Conservation (phyloP, 1,284 basidiomycete species). For the Jaminaea rosea region DNA sequence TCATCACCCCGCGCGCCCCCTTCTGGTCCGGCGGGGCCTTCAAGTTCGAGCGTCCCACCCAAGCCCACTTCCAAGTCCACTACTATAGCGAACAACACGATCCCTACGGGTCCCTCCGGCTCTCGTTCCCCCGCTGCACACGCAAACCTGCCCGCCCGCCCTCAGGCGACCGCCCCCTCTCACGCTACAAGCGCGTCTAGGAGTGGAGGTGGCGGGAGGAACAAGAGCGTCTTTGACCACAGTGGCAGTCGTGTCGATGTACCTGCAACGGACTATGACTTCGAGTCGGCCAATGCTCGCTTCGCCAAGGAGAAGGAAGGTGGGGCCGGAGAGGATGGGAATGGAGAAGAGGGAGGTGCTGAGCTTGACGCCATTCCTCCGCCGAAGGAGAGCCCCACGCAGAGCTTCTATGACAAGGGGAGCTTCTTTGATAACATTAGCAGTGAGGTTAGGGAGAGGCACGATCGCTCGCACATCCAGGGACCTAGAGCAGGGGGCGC, state of each 20-base stretch:
- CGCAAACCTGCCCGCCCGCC: slow-evolving; percentile 22
- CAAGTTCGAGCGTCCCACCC: too few relatives aligned
- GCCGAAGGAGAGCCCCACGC: slow-evolving; percentile 9
- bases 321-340: neutral
- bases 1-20: slow-evolving; percentile 7
- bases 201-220: neutral
- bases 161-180: slow-evolving; percentile 25
- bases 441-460: slow-evolving; percentile 38
- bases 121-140: slow-evolving; percentile 13
- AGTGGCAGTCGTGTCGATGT: slow-evolving; percentile 11
- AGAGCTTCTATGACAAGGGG: slow-evolving; percentile 42
- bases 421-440: slow-evolving; percentile 46
- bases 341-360: slow-evolving; percentile 4
- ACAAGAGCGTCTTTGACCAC: slow-evolving; percentile 7
- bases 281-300: slow-evolving; percentile 42
- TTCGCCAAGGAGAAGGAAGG: slow-evolving; percentile 29
- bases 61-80: too few relatives aligned
- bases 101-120: too few relatives aligned
- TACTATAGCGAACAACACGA: too few relatives aligned
- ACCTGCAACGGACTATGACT: slow-evolving; percentile 39
- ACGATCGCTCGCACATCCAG: slow-evolving; percentile 19
- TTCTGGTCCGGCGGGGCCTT: slow-evolving; percentile 6
- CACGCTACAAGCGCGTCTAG: slow-evolving; percentile 1
- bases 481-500: neutral
- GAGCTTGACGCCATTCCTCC: slow-evolving; percentile 37